Conservation (phyloP, 2,329 filamentous ascomycete genomes). For the Colletotrichum tropicale region DNA sequence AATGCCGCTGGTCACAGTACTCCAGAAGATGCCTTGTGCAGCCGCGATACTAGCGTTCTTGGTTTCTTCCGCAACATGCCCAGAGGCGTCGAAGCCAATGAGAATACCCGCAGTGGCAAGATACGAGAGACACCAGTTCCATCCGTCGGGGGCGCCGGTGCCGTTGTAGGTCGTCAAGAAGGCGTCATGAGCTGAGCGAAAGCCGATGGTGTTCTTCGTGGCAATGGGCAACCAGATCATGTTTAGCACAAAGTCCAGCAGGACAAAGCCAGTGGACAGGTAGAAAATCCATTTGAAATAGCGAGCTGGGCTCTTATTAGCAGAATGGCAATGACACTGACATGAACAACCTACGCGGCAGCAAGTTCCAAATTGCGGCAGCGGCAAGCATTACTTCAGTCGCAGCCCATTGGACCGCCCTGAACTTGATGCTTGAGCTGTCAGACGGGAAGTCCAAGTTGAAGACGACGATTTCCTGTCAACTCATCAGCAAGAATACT, state of each 20-base stretch:
- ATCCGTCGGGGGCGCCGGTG: conserved; percentile 57
- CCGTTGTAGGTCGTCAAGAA: conserved; percentile 67
- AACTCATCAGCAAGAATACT: neutral
- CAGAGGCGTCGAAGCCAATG: conserved; percentile 66
- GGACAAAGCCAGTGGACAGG: conserved; percentile 51
- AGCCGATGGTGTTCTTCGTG: conserved; percentile 55
- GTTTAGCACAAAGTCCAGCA: conserved; percentile 64
- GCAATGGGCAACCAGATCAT: conserved; percentile 66
- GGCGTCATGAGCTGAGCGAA: conserved; percentile 61
- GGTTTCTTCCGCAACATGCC: conserved; percentile 66
- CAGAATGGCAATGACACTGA: accelerated
- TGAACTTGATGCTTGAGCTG: conserved; percentile 56
- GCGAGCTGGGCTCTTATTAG: conserved; percentile 33
- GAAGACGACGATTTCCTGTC: conserved; percentile 61
- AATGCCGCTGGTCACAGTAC: conserved; percentile 59
- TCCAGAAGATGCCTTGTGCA: conserved; percentile 65
- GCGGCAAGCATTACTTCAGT: conserved; percentile 55
- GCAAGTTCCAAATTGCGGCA: conserved; percentile 53
- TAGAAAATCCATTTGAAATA: conserved; percentile 56
- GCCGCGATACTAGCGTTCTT: conserved; percentile 61
- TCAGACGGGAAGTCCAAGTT: conserved; percentile 59
- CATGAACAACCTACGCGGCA: conserved; percentile 47
- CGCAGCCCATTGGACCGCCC: conserved; percentile 65
- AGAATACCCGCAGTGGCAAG: conserved; percentile 64
- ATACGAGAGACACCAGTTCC: conserved; percentile 69